A percentile compares a stretch with the other conserved stretches of the same genome.
These are phyloP conservation scores for Cryptococcus sp. DNA, from an alignment of 1,284 basidiomycete genomes.

Conservation along the genomic window DNA sequence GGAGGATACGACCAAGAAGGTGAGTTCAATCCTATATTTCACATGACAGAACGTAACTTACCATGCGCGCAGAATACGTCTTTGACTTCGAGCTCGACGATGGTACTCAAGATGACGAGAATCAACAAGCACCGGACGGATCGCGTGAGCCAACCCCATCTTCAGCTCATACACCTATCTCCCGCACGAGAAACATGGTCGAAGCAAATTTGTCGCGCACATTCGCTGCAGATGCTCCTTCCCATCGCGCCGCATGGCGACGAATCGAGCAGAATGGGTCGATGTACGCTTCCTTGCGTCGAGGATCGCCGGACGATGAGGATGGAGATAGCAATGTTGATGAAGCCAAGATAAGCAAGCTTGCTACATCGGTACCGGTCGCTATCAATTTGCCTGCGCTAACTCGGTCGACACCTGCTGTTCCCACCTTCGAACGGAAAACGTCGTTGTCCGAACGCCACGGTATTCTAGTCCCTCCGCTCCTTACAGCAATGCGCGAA, in stretches of 20 bases:
- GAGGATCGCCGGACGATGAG: constrained; percentile 7
- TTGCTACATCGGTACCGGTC: constrained; percentile 49
- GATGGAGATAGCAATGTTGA: constrained; percentile 28
- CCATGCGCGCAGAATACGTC: constrained; percentile 37
- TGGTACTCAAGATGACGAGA: neutral
- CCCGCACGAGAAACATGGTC: constrained; percentile 35
- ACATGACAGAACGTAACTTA: neutral
- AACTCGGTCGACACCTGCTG: neutral
- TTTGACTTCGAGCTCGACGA: constrained; percentile 53
- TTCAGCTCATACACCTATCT: constrained; percentile 3
- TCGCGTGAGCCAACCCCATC: neutral
- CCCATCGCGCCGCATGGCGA: constrained; percentile 50
- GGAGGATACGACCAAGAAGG: constrained; percentile 14
- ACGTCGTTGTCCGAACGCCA: constrained; percentile 45
- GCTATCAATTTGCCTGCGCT: constrained; percentile 29
- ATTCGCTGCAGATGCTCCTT: constrained; percentile 50
- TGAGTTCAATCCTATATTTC: constrained; percentile 6
- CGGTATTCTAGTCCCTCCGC: constrained; percentile 44
- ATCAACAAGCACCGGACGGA: neutral
- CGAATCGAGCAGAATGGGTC: constrained; percentile 27
- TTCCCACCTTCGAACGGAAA: constrained; percentile 40
- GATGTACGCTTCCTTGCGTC: constrained; percentile 27
- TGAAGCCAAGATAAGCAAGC: constrained; percentile 20
- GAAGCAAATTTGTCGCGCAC: constrained; percentile 49
- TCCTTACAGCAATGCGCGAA: constrained; percentile 46